Conservation (phyloP, 176 grass and related monocot species). For the Alopecurus myosuroides region DNA sequence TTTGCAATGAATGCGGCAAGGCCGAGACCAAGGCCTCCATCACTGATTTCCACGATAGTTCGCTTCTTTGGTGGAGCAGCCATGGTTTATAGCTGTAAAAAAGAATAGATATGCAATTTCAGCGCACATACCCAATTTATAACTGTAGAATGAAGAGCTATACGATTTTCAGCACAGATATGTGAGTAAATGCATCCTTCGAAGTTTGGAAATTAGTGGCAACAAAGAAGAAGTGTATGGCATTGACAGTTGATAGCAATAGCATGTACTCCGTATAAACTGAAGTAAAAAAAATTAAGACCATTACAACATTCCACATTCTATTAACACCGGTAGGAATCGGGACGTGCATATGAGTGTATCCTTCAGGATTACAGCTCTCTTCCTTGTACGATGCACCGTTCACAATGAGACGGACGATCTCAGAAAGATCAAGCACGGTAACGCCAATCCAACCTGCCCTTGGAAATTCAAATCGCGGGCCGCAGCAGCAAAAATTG, state of each 20-base stretch:
- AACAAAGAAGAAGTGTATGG: neutral
- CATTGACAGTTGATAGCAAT: neutral
- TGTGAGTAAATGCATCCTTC: neutral
- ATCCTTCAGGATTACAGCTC: no score
- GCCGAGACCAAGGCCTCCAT: conserved; percentile 55
- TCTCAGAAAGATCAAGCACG: no score
- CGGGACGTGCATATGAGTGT: no score
- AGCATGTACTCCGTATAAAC: neutral
- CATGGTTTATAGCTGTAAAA: conserved; percentile 59
- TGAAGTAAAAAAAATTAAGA: neutral
- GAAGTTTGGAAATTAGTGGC: neutral
- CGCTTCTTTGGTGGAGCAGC: conserved; percentile 58
- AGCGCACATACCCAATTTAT: neutral
- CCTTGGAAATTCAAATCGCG: neutral
- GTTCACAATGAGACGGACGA: no score
- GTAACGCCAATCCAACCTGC: no score
- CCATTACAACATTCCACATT: neutral
- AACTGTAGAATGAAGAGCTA: neutral
- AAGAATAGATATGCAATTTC: neutral
- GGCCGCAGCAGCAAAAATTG: neutral
- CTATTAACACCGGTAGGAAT: neutral
- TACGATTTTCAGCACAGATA: neutral
- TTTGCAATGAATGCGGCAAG: conserved; percentile 69
- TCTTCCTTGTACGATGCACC: no score
- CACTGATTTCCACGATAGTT: conserved; percentile 56